Evolutionary conservation across 305 asterid species (phyloP).

Genomic region (Solanum hybrid): DNA sequence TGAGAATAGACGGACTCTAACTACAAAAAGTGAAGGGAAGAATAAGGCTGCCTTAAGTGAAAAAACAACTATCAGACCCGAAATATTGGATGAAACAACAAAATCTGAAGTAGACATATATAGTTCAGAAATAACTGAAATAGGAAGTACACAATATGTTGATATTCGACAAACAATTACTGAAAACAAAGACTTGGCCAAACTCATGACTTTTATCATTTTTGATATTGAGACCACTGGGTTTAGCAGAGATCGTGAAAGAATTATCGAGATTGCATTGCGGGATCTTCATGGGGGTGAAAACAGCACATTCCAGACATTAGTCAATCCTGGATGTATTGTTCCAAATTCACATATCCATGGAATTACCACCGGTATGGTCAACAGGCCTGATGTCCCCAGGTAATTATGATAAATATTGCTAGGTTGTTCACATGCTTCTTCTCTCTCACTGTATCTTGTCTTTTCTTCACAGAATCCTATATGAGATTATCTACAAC

Average conservation of each 20-base stretch:
- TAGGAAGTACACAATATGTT: constrained; percentile 35
- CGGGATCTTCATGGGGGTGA: constrained; percentile 92
- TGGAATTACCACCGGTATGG: constrained; percentile 67
- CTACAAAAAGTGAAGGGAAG: constrained; percentile 34
- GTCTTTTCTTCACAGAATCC: background rate
- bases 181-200: constrained; percentile 46
- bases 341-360: constrained; percentile 57
- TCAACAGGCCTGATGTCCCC: constrained; percentile 59
- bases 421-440: constrained; percentile 5
- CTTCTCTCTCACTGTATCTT: background rate
- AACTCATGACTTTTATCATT: constrained; percentile 47
- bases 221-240: constrained; percentile 96
- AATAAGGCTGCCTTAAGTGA: constrained; percentile 24
- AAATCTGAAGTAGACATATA: constrained; percentile 4
- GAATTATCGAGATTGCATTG: constrained; percentile 81
- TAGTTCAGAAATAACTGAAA: constrained; percentile 12
- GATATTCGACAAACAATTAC: constrained; percentile 19
- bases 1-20: constrained; percentile 42
- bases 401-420: constrained; percentile 31
- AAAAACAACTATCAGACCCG: constrained; percentile 27
- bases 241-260: constrained; percentile 37
- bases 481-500: background rate
- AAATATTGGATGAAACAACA: constrained; percentile 30
- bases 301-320: constrained; percentile 79
- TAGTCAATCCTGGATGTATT: constrained; percentile 63